phyloP scores from a whole-genome alignment of 371 early-diverging fungal genomes.

The Rhizopus sp. region DNA sequence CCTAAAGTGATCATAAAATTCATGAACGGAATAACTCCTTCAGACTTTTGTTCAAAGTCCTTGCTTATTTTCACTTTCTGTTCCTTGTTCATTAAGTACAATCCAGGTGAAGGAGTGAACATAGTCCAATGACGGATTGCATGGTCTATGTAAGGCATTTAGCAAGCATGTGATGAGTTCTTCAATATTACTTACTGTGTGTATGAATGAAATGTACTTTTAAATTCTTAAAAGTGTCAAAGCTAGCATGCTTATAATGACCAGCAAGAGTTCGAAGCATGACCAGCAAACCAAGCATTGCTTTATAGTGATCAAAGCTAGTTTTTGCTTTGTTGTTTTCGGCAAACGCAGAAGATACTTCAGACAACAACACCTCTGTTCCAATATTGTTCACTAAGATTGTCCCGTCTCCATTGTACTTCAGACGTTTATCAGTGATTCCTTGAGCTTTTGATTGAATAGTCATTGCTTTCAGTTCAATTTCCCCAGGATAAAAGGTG shows the following conservation, averaged over 20 bases:
- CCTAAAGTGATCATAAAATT: conserved; percentile 13
- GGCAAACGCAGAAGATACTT: conserved; percentile 19
- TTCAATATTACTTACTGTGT: conserved; percentile 14
- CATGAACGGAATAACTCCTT: conserved; percentile 10
- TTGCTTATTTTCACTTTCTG: conserved; percentile 12
- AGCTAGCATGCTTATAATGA: conserved; percentile 15
- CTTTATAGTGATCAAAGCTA: conserved; percentile 24
- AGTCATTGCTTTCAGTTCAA: conserved; percentile 16
- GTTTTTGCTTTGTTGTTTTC: conserved; percentile 15
- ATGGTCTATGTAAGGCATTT: conserved; percentile 11
- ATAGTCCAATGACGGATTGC: conserved; percentile 17
- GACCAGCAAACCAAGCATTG: conserved; percentile 16
- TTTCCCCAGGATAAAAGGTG: conserved; percentile 14
- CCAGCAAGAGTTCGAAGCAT: conserved; percentile 14
- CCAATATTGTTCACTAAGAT: conserved; percentile 1
- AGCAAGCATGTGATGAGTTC: conserved; percentile 9
- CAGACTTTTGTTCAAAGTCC: conserved; percentile 10
- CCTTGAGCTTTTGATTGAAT: conserved; percentile 11
- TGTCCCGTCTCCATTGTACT: conserved; percentile 11
- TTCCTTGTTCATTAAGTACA: conserved; percentile 15
- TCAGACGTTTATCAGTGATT: conserved; percentile 13
- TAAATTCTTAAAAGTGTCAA: conserved; percentile 9
- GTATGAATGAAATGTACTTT: conserved; percentile 17
- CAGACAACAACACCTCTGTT: conserved; percentile 17
- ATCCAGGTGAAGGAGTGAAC: conserved; percentile 12